Percentiles rank a stretch among this genome's conserved stretches.
phyloP scores from a whole-genome alignment of 2,329 filamentous ascomycete genomes.

The Fusarium sp. region DNA sequence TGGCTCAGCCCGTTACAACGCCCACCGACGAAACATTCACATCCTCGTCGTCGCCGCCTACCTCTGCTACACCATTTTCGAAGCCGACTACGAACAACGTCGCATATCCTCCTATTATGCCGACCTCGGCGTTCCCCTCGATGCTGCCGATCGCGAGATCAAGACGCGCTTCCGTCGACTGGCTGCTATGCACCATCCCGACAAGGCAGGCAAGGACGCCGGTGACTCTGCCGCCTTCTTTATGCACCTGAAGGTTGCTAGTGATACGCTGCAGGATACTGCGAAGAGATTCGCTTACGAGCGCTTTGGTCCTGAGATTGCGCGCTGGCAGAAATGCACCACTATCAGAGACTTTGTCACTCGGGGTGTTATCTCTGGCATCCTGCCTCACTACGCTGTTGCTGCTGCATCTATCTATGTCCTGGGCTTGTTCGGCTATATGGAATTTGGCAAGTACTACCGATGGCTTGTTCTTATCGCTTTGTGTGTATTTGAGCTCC shows the following conservation, averaged over 20 bases:
- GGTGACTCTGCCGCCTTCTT: conserved; percentile 66
- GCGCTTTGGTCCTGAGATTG: conserved; percentile 81
- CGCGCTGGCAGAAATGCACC: conserved; percentile 73
- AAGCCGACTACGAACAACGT: conserved; percentile 85
- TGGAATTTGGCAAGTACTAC: conserved; percentile 75
- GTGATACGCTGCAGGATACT: conserved; percentile 84
- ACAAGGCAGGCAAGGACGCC: conserved; percentile 71
- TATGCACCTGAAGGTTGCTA: conserved; percentile 83
- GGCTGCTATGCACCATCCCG: conserved; percentile 80
- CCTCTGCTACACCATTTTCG: conserved; percentile 91
- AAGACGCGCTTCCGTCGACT: conserved; percentile 88
- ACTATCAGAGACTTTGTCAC: conserved; percentile 80
- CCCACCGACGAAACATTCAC: conserved; percentile 85
- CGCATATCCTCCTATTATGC: conserved; percentile 81
- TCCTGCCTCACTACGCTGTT: conserved; percentile 71
- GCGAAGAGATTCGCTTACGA: conserved; percentile 88
- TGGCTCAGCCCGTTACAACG: conserved; percentile 74
- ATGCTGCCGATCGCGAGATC: conserved; percentile 79
- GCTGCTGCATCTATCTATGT: conserved; percentile 70
- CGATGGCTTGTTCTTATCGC: conserved; percentile 69
- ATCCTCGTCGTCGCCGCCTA: conserved; percentile 85
- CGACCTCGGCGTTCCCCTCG: conserved; percentile 76
- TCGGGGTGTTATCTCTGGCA: conserved; percentile 68
- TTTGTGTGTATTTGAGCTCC: conserved; percentile 68
- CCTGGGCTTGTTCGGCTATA: conserved; percentile 73